Base-by-base conservation (phyloP, 805 yeast genomes). In the Candida broadrunensis region DNA sequence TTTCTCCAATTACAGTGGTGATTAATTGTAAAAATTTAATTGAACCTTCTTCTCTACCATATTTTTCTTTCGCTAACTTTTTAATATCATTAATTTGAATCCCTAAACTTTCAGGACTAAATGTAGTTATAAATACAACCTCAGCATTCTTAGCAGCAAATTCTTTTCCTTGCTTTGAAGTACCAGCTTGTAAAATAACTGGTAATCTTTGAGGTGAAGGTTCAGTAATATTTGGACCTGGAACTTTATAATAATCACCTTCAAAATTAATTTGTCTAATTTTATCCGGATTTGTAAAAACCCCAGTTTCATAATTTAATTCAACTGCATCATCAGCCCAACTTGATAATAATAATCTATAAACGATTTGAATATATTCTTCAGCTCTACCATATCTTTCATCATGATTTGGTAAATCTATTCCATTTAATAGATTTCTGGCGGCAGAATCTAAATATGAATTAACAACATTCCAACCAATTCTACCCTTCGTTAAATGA, bases 391-490 rank as follows among this genome's bases (percentile, higher is more conserved):
- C 61, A 44, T 72, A 72, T 43, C 78, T 61, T 39, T 60, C 60
- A 17, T 63, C 70, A 48, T 72, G 75, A 2, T 59, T 60, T 9
- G 73, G 70, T 19, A 65, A 53, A 5, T 48, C 35, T 34, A 58
- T 61, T 6, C 65, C 65, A 43, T 70, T 69, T 25, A 67, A 46
- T 24, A 67, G 47, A 41, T 70, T 67, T 42, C 66, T 52, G 2
- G 75, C 67, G 4, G 71, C 75, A 49, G 69, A 59, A 35, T 70
- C 73, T 35, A 67, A 55, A 39, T 70, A 70, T 1, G 73, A 65
- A 6, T 73, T 62, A 21, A 72, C 75, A n/a, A 72, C 62, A 46
- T 72, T 72, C 77, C 77, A 72, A 14, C 76, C 77, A 37, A 72
- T 51, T 44, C 77, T 56, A 4, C 76, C 77, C 7, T 55, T 54